phyloP scores from a whole-genome alignment of 345 rosid genomes.

The Citrus trifoliata region DNA sequence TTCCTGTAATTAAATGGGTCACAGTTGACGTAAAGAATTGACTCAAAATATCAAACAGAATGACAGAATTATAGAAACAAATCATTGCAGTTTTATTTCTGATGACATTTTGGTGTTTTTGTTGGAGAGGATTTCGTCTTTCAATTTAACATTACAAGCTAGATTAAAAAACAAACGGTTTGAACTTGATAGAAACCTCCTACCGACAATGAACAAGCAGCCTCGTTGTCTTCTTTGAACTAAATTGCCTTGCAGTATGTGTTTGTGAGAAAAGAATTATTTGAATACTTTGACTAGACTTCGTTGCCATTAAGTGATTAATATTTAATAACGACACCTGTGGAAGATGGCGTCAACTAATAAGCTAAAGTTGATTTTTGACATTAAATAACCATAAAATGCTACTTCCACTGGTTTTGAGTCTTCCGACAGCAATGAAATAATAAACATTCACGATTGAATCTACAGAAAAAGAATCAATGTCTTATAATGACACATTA shows the following conservation, averaged over 20 bases:
- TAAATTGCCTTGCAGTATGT: not conserved
- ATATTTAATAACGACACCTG: no score
- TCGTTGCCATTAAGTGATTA: not conserved
- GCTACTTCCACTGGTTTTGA: conserved; percentile 1
- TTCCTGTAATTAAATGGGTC: no score
- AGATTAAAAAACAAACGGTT: not conserved
- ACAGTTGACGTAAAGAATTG: no score
- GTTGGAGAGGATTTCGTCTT: no score
- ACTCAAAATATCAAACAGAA: no score
- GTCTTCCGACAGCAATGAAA: not conserved
- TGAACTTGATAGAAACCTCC: not conserved
- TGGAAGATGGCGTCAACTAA: no score
- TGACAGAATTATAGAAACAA: no score
- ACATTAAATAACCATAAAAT: conserved; percentile 9
- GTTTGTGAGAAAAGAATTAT: not conserved
- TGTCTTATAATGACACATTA: not conserved
- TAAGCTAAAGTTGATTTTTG: not conserved
- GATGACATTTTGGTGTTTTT: no score
- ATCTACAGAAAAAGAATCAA: not conserved
- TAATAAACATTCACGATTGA: not conserved
- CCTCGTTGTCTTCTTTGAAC: not conserved
- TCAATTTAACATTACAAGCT: not conserved
- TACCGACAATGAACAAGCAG: not conserved
- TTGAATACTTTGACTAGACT: not conserved
- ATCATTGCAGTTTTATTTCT: no score